Percentiles rank a stretch among this genome's conserved stretches.
phyloP scores from a whole-genome alignment of 441 rosid genomes.

The California macrophylla region DNA sequence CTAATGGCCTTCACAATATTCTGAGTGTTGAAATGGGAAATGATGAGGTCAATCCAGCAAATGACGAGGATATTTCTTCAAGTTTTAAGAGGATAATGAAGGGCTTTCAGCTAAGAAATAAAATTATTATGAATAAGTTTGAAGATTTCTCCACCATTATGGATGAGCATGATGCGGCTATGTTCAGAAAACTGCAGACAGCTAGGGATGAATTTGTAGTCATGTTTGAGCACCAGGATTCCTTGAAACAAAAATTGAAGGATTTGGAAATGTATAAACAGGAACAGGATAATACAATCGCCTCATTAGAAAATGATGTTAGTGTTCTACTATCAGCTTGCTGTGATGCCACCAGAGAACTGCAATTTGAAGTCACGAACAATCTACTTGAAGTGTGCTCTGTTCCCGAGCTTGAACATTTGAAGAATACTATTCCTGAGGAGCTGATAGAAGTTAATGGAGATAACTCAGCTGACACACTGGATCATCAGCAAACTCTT shows the following conservation, averaged over 20 bases:
- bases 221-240: constrained; percentile 35
- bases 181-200: constrained; percentile 39
- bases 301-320: constrained; percentile 39
- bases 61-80: constrained; percentile 35
- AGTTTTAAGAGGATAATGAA: constrained; percentile 42
- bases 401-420: constrained; percentile 40
- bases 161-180: constrained; percentile 35
- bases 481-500: constrained; percentile 25
- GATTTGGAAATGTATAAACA: constrained; percentile 35
- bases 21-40: constrained; percentile 30
- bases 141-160: constrained; percentile 38
- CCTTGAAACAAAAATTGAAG: constrained; percentile 44
- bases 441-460: constrained; percentile 28
- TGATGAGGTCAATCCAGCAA: constrained; percentile 26
- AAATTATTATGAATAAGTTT: constrained; percentile 37
- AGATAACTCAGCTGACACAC: constrained; percentile 19
- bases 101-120: constrained; percentile 40
- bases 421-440: constrained; percentile 21
- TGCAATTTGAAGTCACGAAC: constrained; percentile 48
- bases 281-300: constrained; percentile 42
- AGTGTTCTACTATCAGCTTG: constrained; percentile 50
- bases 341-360: constrained; percentile 39
- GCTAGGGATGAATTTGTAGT: constrained; percentile 35
- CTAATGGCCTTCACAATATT: constrained; percentile 28
- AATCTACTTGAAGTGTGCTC: constrained; percentile 33